Percentiles rank a stretch among this genome's conserved stretches.
phyloP scores from a whole-genome alignment of 2,329 filamentous ascomycete genomes.

The Trichoderma gracile region DNA sequence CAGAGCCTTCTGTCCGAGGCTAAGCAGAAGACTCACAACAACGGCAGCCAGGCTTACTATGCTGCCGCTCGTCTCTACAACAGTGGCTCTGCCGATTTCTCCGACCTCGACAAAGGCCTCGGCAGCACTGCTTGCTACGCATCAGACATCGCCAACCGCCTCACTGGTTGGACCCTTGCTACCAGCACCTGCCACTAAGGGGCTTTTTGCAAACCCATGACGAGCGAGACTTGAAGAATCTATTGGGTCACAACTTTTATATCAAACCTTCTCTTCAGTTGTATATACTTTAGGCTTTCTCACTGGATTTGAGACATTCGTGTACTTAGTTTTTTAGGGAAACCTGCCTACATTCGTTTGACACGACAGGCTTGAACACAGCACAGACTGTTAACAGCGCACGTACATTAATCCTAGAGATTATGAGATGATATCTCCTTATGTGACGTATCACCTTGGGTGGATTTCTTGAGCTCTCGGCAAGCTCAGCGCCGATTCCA shows the following conservation, averaged over 20 bases:
- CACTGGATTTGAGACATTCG: not conserved
- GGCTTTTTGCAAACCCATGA: not conserved
- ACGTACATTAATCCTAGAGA: not conserved
- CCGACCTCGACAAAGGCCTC: conserved; percentile 30
- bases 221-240: not conserved
- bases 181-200: conserved; percentile 22
- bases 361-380: conserved; percentile 18
- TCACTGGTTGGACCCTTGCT: conserved; percentile 31
- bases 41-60: conserved; percentile 28
- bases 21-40: not conserved
- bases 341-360: conserved; percentile 16
- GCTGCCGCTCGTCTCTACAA: conserved; percentile 31
- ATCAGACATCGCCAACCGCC: conserved; percentile 31
- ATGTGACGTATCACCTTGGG: too few species aligned
- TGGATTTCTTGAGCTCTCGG: too few species aligned
- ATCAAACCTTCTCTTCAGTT: not conserved
- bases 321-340: not conserved
- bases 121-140: conserved; percentile 31
- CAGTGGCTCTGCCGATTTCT: conserved; percentile 31
- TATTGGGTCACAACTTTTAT: not conserved
- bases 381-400: not conserved
- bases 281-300: not conserved
- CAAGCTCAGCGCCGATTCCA: too few species aligned
- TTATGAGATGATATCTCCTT: too few species aligned
- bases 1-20: conserved; percentile 22